phyloP scores from a whole-genome alignment of 371 early-diverging fungal species.

The Actinomortierella ambigua region DNA sequence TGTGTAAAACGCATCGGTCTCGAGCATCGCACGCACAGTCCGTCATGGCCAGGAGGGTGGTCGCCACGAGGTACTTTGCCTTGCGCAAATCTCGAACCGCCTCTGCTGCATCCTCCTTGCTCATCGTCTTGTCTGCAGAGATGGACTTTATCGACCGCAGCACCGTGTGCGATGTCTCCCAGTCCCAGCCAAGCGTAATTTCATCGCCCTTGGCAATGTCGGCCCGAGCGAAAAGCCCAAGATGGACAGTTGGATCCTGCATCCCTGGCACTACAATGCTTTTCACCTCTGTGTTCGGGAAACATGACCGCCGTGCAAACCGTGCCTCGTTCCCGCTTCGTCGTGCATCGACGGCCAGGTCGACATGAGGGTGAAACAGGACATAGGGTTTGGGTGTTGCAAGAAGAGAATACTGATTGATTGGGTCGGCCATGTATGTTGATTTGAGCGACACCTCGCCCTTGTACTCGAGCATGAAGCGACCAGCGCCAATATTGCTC shows the following conservation, averaged over 20 bases:
- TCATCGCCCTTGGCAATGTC: conserved; percentile 71
- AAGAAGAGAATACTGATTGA: conserved; percentile 63
- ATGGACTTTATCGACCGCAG: conserved; percentile 21
- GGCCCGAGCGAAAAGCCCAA: conserved; percentile 72
- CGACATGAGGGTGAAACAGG: conserved; percentile 72
- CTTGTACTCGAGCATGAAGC: conserved; percentile 73
- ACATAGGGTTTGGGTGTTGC: conserved; percentile 73
- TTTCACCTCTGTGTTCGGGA: conserved; percentile 71
- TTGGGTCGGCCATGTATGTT: conserved; percentile 63
- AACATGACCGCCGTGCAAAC: conserved; percentile 74
- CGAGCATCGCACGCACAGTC: conserved; percentile 49
- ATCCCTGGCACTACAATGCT: conserved; percentile 62
- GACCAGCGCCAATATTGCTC: conserved; percentile 55
- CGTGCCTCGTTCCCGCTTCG: conserved; percentile 71
- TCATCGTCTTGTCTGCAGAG: conserved; percentile 19
- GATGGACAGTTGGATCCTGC: conserved; percentile 60
- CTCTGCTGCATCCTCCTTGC: conserved; percentile 11
- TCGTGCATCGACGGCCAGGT: conserved; percentile 80
- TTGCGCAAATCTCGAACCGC: conserved; percentile 35
- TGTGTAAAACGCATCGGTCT: conserved; percentile 38
- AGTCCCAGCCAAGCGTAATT: conserved; percentile 75
- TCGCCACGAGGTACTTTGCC: conserved; percentile 34
- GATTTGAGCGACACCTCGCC: conserved; percentile 76
- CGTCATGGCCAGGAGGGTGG: conserved; percentile 41
- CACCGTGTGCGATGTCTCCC: conserved; percentile 64